Evolutionary conservation across 495 filamentous ascomycete genomes (phyloP).

Genomic region (Tuber borchii): DNA sequence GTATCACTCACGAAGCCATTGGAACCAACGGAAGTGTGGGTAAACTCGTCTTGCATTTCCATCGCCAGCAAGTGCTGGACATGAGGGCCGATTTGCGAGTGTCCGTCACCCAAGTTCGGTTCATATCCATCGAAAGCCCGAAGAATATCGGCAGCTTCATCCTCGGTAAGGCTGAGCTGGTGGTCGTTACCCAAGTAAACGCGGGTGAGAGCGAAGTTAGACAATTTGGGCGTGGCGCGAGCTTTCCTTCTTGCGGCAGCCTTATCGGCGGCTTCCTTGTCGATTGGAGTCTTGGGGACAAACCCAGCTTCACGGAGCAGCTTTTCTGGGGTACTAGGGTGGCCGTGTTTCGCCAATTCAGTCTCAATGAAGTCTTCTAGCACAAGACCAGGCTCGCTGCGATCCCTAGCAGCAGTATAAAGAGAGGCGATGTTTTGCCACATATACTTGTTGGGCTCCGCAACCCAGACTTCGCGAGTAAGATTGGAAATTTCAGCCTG

Average conservation of each 20-base stretch:
- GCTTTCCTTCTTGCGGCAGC: background rate
- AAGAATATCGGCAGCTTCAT: background rate
- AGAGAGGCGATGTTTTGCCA: constrained; percentile 23
- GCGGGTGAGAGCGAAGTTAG: background rate
- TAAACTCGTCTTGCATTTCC: too few species aligned
- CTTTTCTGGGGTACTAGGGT: background rate
- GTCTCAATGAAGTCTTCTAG: constrained; percentile 21
- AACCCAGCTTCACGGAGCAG: background rate
- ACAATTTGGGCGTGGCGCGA: background rate
- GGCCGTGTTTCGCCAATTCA: constrained; percentile 15
- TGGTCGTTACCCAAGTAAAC: background rate
- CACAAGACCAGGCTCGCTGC: background rate
- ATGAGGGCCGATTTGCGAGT: background rate
- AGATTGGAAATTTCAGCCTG: constrained; percentile 17
- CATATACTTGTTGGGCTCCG: constrained; percentile 16
- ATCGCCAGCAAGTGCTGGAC: background rate
- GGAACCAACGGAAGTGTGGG: background rate
- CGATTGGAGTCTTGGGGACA: background rate
- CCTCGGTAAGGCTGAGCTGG: background rate
- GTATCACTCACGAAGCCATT: background rate
- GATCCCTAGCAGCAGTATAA: constrained; percentile 19
- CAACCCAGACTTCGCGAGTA: constrained; percentile 17
- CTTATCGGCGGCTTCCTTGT: background rate
- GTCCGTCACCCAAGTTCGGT: background rate
- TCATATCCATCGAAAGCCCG: background rate